These are phyloP conservation scores for Ogataea nonfermentans DNA, from an alignment of 805 yeast species.

Conservation along the genomic window DNA sequence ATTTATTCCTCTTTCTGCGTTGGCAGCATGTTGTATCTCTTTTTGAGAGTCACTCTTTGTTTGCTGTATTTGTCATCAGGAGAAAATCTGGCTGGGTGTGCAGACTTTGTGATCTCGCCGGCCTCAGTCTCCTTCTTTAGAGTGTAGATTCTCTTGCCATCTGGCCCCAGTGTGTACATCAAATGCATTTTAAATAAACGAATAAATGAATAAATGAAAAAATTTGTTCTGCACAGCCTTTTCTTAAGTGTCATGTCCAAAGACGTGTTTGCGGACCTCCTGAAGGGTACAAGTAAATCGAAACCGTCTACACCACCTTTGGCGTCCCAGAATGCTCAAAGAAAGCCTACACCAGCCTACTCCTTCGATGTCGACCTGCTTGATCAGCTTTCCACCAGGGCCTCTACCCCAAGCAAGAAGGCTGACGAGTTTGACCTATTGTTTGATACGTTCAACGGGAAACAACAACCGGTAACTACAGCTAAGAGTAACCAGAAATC, in stretches of 20 bases:
- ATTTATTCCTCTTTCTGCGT: constrained; percentile 59
- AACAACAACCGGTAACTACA: too few relatives aligned
- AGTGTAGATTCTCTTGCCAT: constrained; percentile 95
- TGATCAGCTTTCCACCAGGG: constrained; percentile 20
- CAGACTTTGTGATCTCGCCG: constrained; percentile 97
- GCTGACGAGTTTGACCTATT: constrained; percentile 22
- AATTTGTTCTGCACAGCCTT: constrained; percentile 12
- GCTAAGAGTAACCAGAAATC: constrained; percentile 1
- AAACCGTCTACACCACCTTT: constrained; percentile 31
- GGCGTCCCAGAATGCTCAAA: constrained; percentile 34
- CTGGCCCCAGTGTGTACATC: constrained; percentile 94
- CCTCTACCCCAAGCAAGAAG: constrained; percentile 8
- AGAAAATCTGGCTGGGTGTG: constrained; percentile 99
- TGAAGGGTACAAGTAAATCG: constrained; percentile 32
- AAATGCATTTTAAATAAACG: constrained; percentile 69
- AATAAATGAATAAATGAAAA: constrained; percentile 1
- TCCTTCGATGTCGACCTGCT: constrained; percentile 39
- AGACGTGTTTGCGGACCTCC: constrained; percentile 45
- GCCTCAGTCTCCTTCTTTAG: constrained; percentile 73
- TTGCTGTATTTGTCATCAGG: constrained; percentile 99
- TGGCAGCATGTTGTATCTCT: constrained; percentile 86
- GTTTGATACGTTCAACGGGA: constrained; percentile 24
- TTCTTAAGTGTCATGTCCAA: constrained; percentile 20
- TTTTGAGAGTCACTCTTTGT: constrained; percentile 97
- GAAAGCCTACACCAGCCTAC: constrained; percentile 25